phyloP scores from a whole-genome alignment of 228 moss, liverwort and hornwort genomes.

The Sphagnum magellanicum region DNA sequence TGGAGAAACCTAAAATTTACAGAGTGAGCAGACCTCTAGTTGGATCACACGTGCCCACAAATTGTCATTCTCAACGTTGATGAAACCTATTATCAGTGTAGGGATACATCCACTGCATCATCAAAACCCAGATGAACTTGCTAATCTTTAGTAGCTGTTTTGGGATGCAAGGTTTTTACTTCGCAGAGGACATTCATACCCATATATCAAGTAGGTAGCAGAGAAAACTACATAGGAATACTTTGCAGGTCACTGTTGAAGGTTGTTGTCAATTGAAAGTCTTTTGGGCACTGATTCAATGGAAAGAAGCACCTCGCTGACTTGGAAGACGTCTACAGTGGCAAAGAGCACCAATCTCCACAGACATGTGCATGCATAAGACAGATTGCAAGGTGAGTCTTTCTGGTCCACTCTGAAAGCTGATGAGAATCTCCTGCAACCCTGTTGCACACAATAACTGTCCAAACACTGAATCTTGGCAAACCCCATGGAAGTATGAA shows the following conservation, averaged over 20 bases:
- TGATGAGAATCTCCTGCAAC: background rate
- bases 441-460: background rate
- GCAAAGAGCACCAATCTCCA: too few relatives aligned
- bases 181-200: background rate
- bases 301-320: too few relatives aligned
- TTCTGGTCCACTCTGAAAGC: too few relatives aligned
- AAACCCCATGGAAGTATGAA: background rate
- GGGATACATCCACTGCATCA: too few relatives aligned
- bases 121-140: background rate
- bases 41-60: constrained; percentile 74
- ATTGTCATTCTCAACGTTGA: constrained; percentile 39
- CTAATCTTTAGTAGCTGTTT: background rate
- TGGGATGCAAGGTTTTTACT: too few relatives aligned
- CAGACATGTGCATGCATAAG: too few relatives aligned
- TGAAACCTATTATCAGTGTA: constrained; percentile 9
- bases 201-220: background rate
- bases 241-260: background rate
- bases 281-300: too few relatives aligned
- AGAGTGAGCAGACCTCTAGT: constrained; percentile 53
- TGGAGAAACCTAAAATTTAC: background rate
- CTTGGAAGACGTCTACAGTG: too few relatives aligned
- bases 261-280: too few relatives aligned
- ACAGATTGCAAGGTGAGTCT: too few relatives aligned
- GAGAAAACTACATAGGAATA: background rate
- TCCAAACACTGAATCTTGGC: background rate